A percentile compares a stretch with the other conserved stretches of the same genome.
These are phyloP conservation scores for Cystofilobasidium macerans DNA, from an alignment of 768 basidiomycete genomes.

Conservation along the genomic window DNA sequence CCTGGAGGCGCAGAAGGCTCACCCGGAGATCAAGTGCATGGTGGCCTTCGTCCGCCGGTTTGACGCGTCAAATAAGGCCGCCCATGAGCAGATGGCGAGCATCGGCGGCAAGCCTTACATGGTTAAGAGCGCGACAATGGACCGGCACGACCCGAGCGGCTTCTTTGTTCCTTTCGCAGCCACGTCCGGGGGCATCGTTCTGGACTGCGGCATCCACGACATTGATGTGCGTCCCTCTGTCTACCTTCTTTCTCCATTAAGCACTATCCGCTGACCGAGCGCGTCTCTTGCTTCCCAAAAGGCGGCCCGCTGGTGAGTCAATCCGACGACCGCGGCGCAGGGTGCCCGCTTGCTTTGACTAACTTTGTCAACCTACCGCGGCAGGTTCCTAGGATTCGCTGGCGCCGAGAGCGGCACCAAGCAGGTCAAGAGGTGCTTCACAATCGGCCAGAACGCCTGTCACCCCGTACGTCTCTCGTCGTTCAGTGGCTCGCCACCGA, in stretches of 20 bases:
- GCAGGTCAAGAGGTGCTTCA: constrained; percentile 27
- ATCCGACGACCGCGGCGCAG: too few species aligned
- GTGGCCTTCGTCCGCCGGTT: constrained; percentile 29
- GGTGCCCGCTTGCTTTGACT: too few species aligned
- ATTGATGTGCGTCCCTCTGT: constrained; percentile 20
- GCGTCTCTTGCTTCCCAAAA: too few species aligned
- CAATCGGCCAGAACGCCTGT: constrained; percentile 25
- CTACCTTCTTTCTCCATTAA: too few species aligned
- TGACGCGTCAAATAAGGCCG: neutral
- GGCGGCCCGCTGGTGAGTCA: constrained; percentile 27
- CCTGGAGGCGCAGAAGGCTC: constrained; percentile 23
- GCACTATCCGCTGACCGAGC: too few species aligned
- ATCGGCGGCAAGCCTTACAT: constrained; percentile 27
- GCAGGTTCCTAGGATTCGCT: neutral
- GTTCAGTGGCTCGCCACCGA: too few species aligned
- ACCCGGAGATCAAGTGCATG: constrained; percentile 28
- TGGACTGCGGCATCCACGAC: constrained; percentile 30
- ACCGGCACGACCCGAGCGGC: constrained; percentile 27
- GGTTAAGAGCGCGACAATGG: constrained; percentile 28
- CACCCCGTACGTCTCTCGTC: constrained; percentile 19
- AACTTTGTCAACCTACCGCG: neutral
- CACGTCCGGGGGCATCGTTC: constrained; percentile 28
- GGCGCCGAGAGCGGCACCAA: constrained; percentile 4
- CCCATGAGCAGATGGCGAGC: neutral
- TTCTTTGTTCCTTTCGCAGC: constrained; percentile 29